phyloP scores from a whole-genome alignment of 352 stramenopile species.

The Thalassiosira sp. region DNA sequence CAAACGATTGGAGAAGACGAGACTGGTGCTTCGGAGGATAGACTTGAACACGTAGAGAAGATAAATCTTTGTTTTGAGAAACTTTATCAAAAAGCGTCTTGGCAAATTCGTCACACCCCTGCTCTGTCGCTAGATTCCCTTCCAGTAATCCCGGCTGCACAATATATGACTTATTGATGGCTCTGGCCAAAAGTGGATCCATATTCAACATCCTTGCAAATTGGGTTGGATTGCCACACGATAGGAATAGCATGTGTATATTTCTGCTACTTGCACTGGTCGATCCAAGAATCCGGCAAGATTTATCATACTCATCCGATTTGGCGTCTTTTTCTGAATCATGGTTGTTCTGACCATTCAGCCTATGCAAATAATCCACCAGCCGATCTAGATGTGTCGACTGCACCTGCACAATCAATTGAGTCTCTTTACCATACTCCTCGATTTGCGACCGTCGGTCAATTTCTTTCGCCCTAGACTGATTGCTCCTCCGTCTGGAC shows the following conservation, averaged over 20 bases:
- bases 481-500: no score
- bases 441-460: no score
- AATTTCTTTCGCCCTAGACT: no score
- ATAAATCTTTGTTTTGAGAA: conserved; percentile 5
- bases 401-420: no score
- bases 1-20: neutral
- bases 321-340: neutral
- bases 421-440: no score
- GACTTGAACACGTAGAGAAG: conserved; percentile 10
- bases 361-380: neutral
- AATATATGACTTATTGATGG: conserved; percentile 18
- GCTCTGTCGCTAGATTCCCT: conserved; percentile 1
- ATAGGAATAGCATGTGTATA: conserved; percentile 8
- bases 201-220: conserved; percentile 3
- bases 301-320: neutral
- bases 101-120: conserved; percentile 8
- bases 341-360: no score
- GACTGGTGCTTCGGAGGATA: conserved; percentile 9
- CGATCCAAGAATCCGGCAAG: neutral
- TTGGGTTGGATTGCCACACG: conserved; percentile 4
- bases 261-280: neutral
- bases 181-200: conserved; percentile 7
- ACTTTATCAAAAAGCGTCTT: neutral
- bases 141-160: conserved; percentile 11
- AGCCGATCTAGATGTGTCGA: neutral